Evolutionary conservation across 2,329 filamentous ascomycete species (phyloP), one percentile per base, ranked within the genome.

Genomic region (Alternaria longipes): DNA sequence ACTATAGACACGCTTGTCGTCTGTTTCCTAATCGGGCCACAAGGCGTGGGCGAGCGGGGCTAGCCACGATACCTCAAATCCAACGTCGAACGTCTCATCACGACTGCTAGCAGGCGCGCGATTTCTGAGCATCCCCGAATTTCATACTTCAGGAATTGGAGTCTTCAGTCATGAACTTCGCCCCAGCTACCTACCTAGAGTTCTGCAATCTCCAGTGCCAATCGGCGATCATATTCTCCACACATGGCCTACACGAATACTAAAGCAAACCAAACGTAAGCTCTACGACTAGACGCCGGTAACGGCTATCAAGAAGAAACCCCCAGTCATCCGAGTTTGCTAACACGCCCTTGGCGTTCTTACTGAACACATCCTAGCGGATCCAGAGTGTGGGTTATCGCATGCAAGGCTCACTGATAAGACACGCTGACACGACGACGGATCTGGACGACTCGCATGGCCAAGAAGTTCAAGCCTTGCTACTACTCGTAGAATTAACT

Each of bases 331-430:
- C 22, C 14, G 18, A 14, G 20, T 38, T 45, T 52, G 41, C 41
- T 20, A 47, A 36, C 9, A 4, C 12, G 14, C 1, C 12, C 56
- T 61, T 60, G 56, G 56, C 60, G 20, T 47, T 56, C 52, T 56
- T 63, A 46, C 60, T 40, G n/a, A 32, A 56, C 14, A 30, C 28
- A 30, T 60, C 44, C 50, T 58, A 63, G 60, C 41, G 45, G 42
- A 32, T 42, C 22, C 18, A 49, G 26, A 54, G 22, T 36, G 49
- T 45, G 59, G 59, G 54, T 53, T 54, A 52, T 63, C 28, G 50
- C 24, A 41, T 55, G 57, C 45, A 56, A 54, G 52, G 47, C 47
- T 52, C 36, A 59, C 63, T 63, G 60, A 65, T 65, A 65, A 65
- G 56, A 42, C 53, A 32, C 28, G 41, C 26, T 30, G 28, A 52